Evolutionary conservation across 371 early-diverging fungal species (phyloP).

Genomic region (Sporodiniella umbellata): DNA sequence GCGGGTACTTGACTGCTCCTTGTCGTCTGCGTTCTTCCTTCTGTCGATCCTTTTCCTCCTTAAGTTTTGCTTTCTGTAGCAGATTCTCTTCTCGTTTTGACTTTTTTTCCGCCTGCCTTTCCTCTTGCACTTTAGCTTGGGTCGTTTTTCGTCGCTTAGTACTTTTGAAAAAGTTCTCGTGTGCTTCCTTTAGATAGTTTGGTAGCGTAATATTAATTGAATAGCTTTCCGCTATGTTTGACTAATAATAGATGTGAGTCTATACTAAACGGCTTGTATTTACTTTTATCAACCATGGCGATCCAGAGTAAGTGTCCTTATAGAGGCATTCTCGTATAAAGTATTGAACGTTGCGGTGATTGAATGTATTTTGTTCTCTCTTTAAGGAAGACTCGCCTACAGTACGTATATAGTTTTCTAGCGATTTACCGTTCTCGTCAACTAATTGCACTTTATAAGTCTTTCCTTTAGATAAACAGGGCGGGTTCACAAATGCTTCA

Average conservation of each 20-base stretch:
- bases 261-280: not conserved
- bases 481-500: constrained; percentile 44
- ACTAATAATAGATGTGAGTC: constrained; percentile 14
- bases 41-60: constrained; percentile 37
- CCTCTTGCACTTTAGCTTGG: constrained; percentile 23
- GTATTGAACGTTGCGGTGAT: constrained; percentile 56
- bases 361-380: constrained; percentile 46
- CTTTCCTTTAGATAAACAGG: constrained; percentile 2
- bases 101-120: constrained; percentile 37
- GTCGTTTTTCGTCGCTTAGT: constrained; percentile 13
- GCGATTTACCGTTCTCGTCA: constrained; percentile 24
- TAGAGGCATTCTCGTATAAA: constrained; percentile 66
- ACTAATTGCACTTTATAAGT: constrained; percentile 35
- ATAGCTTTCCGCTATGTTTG: constrained; percentile 45
- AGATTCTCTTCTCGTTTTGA: constrained; percentile 41
- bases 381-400: constrained; percentile 13
- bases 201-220: constrained; percentile 48
- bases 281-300: constrained; percentile 72
- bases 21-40: constrained; percentile 33
- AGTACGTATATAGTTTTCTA: constrained; percentile 28
- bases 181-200: constrained; percentile 38
- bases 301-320: constrained; percentile 61
- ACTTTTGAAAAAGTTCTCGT: constrained; percentile 36
- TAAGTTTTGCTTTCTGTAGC: constrained; percentile 32
- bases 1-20: constrained; percentile 56